These are phyloP conservation scores for Colletotrichum cuscutae DNA, from an alignment of 2,329 filamentous ascomycete genomes.

Conservation along the genomic window DNA sequence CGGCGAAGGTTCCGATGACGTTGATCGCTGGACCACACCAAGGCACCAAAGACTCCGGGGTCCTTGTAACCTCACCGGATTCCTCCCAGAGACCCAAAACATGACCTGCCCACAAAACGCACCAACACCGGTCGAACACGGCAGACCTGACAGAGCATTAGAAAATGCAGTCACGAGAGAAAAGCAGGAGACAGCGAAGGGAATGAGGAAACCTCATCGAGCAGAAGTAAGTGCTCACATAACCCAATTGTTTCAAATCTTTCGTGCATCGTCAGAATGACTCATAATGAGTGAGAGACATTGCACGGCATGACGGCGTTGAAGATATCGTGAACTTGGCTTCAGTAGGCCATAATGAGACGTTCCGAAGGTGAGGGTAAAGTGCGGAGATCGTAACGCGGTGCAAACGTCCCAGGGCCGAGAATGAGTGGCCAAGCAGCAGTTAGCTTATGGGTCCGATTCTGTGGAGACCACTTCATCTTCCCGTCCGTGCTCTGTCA, in stretches of 20 bases:
- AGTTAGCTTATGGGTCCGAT: neutral
- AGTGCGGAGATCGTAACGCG: conserved; percentile 34
- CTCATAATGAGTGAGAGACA: neutral
- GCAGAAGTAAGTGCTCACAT: neutral
- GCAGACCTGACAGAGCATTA: conserved; percentile 17
- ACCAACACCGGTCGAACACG: neutral
- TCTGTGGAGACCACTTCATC: conserved; percentile 2
- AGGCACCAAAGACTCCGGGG: neutral
- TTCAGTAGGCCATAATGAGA: conserved; percentile 6
- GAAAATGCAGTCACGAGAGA: conserved; percentile 13
- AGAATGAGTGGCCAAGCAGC: conserved; percentile 17
- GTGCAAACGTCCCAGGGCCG: conserved; percentile 10
- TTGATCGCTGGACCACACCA: conserved; percentile 29
- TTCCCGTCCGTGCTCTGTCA: conserved; percentile 15
- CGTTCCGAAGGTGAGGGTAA: conserved; percentile 28
- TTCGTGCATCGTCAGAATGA: neutral
- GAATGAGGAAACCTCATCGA: neutral
- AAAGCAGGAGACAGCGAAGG: conserved; percentile 1
- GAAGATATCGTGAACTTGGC: neutral
- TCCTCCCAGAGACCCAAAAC: neutral
- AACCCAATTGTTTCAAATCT: neutral
- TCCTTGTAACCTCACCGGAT: conserved; percentile 9
- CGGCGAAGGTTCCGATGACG: conserved; percentile 5
- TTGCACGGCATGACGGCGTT: conserved; percentile 6
- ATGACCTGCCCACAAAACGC: conserved; percentile 23